Evolutionary conservation across 2,329 filamentous ascomycete species (phyloP), one percentile per base, ranked within the genome.

Genomic region (Cladosporium sp.): DNA sequence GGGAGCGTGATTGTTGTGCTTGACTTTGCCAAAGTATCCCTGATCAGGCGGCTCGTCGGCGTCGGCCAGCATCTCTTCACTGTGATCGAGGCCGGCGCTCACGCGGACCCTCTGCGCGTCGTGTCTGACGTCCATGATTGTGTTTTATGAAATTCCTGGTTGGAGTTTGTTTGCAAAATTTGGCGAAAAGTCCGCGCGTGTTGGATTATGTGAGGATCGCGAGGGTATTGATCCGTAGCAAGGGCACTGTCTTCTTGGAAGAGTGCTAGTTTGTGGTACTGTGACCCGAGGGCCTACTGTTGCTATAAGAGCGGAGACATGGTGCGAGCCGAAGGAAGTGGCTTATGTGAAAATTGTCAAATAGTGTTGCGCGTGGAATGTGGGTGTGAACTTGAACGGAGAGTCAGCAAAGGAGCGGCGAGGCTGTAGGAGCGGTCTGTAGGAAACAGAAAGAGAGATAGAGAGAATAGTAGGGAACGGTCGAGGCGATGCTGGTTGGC

Each of bases 1-100:
- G 22, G 52, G 18, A 32, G 53, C 22, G 36, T 53, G 38, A 33
- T 41, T 41, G 39, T 38, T 20, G 47, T 47, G n/a, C 13, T 62
- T 68, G 50, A 57, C 55, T 27, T 53, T 51, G 55, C 56, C 52
- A 41, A 43, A 38, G 33, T 49, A 46, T 40, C 62, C 46, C 54
- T 67, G 56, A 63, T 70, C 62, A 61, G 91, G 90, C 43, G 91
- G 91, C 69, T 97, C 92, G 69, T 97, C 92, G 43, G 84, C 78
- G 62, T 96, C 92, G 57, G 86, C 80, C 52, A 77, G 72, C 58
- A 83, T 67, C 50, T 95, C 90, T 52, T 83, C 80, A 45, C 53
- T 54, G 38, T 61, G 53, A 32, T 62, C 65, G 57, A 64, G 61
- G 35, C 46, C 59, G 8, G 55, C 49, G 30, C 46, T 57, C 15